Conservation (phyloP, 345 rosid species). For the Heritiera fomes region DNA sequence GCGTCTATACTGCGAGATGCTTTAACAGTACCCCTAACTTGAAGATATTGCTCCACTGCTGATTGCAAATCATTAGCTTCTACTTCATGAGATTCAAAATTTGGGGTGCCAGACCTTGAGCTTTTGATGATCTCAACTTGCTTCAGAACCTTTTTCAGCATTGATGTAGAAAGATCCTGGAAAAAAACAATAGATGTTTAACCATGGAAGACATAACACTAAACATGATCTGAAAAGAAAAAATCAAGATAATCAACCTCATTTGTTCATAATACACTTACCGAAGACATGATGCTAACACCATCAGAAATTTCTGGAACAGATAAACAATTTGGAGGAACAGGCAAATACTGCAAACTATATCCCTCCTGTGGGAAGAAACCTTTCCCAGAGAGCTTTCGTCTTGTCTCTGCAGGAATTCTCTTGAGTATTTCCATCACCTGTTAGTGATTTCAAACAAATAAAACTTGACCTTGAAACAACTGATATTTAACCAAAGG, state of each 20-base stretch:
- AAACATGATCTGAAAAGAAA: neutral
- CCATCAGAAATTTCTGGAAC: conserved; percentile 93
- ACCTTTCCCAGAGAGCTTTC: conserved; percentile 73
- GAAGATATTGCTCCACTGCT: conserved; percentile 73
- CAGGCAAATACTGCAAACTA: conserved; percentile 68
- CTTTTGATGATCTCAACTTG: conserved; percentile 63
- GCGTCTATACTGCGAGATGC: conserved; percentile 60
- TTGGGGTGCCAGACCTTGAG: conserved; percentile 80
- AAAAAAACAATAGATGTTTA: conserved; percentile 9
- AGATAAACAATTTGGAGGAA: conserved; percentile 93
- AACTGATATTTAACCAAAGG: neutral
- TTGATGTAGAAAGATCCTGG: conserved; percentile 76
- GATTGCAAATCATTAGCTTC: conserved; percentile 73
- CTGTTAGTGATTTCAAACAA: conserved; percentile 34
- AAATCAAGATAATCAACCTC: conserved; percentile 1
- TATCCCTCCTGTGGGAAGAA: conserved; percentile 95
- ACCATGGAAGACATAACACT: conserved; percentile 16
- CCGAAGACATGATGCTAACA: conserved; percentile 76
- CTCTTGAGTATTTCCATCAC: conserved; percentile 77
- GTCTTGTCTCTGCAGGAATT: conserved; percentile 64
- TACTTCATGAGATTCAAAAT: conserved; percentile 76
- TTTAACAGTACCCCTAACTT: conserved; percentile 79
- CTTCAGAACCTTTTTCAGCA: conserved; percentile 80
- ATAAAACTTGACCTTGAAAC: conserved; percentile 12
- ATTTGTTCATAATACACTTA: conserved; percentile 38